Evolutionary conservation across 2,329 filamentous ascomycete species (phyloP).

Genomic region (Exophiala xenobiotica): DNA sequence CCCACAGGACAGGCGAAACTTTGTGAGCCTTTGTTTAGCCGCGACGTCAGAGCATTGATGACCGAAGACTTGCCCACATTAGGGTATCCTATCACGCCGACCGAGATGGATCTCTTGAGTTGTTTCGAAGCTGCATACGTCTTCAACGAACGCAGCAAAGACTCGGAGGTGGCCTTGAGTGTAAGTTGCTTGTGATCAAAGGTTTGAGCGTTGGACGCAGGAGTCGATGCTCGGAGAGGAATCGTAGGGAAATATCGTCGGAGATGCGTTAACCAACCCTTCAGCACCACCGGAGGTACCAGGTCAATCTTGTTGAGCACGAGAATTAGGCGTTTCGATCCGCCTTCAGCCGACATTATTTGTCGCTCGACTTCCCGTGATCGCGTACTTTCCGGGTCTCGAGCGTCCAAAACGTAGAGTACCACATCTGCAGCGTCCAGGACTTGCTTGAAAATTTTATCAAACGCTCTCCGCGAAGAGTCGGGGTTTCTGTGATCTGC

Average conservation of each 20-base stretch:
- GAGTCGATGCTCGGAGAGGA: constrained; percentile 78
- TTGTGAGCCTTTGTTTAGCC: constrained; percentile 62
- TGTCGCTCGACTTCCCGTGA: constrained; percentile 87
- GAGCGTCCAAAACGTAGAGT: constrained; percentile 88
- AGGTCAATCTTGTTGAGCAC: constrained; percentile 96
- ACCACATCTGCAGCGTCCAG: constrained; percentile 87
- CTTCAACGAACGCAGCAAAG: constrained; percentile 86
- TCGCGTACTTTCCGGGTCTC: constrained; percentile 85
- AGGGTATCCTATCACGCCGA: constrained; percentile 92
- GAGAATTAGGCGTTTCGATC: constrained; percentile 83
- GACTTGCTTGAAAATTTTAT: constrained; percentile 94
- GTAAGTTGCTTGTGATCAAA: constrained; percentile 92
- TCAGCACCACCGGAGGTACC: constrained; percentile 76
- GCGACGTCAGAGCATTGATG: constrained; percentile 84
- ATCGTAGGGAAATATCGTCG: constrained; percentile 88
- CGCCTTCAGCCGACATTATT: constrained; percentile 82
- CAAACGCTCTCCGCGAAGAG: constrained; percentile 79
- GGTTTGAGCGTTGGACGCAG: constrained; percentile 80
- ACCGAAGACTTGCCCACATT: constrained; percentile 97
- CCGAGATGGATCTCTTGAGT: constrained; percentile 83
- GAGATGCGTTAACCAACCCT: constrained; percentile 79
- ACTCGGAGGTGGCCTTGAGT: constrained; percentile 78
- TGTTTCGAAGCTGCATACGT: constrained; percentile 79
- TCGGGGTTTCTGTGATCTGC: constrained; percentile 44
- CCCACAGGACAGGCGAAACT: constrained; percentile 77